A percentile compares a stretch with the other conserved stretches of the same genome.
Evolutionary conservation across 352 stramenopile species (phyloP).

Genomic region (Globisporangium nagaii): DNA sequence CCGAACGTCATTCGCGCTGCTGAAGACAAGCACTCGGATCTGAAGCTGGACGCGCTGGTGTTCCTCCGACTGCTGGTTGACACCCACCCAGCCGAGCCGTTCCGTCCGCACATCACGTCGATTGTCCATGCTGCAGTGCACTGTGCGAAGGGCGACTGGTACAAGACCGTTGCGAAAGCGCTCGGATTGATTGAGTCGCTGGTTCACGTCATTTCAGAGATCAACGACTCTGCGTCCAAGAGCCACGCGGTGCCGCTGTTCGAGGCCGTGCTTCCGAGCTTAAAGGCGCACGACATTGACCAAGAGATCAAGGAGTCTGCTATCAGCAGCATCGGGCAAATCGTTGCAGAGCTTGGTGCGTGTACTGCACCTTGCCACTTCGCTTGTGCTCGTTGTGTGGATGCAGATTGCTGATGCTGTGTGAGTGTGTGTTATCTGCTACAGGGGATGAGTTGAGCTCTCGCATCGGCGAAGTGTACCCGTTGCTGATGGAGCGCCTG

Average conservation of each 20-base stretch:
- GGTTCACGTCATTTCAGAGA: conserved; percentile 69
- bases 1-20: conserved; percentile 83
- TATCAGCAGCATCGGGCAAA: conserved; percentile 88
- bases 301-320: conserved; percentile 99
- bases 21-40: conserved; percentile 88
- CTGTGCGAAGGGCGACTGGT: conserved; percentile 95
- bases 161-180: conserved; percentile 97
- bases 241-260: conserved; percentile 84
- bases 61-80: conserved; percentile 93
- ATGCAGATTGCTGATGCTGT: conserved; percentile 41
- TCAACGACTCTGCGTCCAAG: conserved; percentile 29
- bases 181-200: conserved; percentile 91
- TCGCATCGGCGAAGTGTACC: conserved; percentile 82
- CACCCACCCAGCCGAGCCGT: conserved; percentile 75
- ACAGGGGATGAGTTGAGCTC: conserved; percentile 74
- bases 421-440: conserved; percentile 8
- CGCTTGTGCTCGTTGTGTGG: not conserved
- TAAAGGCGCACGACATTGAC: conserved; percentile 96
- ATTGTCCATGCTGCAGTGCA: conserved; percentile 87
- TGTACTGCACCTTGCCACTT: conserved; percentile 1
- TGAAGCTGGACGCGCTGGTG: conserved; percentile 94
- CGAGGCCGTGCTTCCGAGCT: conserved; percentile 90
- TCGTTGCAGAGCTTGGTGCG: conserved; percentile 73
- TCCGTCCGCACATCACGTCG: conserved; percentile 73
- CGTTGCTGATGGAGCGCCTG: conserved; percentile 93